A percentile compares a stretch with the other conserved stretches of the same genome.
These are phyloP conservation scores for Dipodascus geniculatus DNA, from an alignment of 805 yeast species.

Conservation along the genomic window DNA sequence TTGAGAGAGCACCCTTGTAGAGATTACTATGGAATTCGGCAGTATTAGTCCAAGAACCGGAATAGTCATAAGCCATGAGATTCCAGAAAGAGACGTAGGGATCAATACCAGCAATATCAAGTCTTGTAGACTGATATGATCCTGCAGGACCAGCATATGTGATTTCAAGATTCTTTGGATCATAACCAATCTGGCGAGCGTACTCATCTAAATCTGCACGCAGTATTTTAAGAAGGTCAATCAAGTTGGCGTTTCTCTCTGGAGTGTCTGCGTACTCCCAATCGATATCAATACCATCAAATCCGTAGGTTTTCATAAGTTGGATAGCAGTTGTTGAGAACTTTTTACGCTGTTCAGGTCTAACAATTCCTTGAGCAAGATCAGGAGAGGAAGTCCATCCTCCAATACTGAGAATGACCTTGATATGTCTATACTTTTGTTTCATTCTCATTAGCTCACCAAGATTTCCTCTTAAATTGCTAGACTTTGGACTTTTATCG, in stretches of 20 bases:
- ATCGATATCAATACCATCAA: constrained; percentile 89
- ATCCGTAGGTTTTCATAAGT: constrained; percentile 41
- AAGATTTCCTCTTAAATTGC: constrained; percentile 33
- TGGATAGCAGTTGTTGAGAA: constrained; percentile 42
- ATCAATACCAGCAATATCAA: constrained; percentile 46
- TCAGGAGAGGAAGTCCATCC: constrained; percentile 54
- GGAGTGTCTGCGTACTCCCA: constrained; percentile 74
- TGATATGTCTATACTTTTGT: constrained; percentile 30
- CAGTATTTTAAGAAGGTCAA: constrained; percentile 32
- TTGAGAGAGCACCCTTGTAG: constrained; percentile 36
- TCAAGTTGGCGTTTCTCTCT: constrained; percentile 35
- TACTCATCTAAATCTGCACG: constrained; percentile 30
- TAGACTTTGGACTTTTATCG: constrained; percentile 20
- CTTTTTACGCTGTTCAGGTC: constrained; percentile 26
- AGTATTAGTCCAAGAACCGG: constrained; percentile 60
- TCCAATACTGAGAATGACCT: constrained; percentile 67
- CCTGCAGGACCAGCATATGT: constrained; percentile 74
- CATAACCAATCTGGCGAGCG: constrained; percentile 22
- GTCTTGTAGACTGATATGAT: constrained; percentile 30
- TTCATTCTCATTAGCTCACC: constrained; percentile 41
- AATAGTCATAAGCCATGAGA: constrained; percentile 83
- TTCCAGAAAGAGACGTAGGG: constrained; percentile 58
- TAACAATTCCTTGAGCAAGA: constrained; percentile 36
- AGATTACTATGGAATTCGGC: constrained; percentile 67
- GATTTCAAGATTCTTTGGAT: constrained; percentile 31